Percentiles rank a stretch among this genome's conserved stretches.
phyloP scores from a whole-genome alignment of 257 asterid species.

The Petunia secreta region DNA sequence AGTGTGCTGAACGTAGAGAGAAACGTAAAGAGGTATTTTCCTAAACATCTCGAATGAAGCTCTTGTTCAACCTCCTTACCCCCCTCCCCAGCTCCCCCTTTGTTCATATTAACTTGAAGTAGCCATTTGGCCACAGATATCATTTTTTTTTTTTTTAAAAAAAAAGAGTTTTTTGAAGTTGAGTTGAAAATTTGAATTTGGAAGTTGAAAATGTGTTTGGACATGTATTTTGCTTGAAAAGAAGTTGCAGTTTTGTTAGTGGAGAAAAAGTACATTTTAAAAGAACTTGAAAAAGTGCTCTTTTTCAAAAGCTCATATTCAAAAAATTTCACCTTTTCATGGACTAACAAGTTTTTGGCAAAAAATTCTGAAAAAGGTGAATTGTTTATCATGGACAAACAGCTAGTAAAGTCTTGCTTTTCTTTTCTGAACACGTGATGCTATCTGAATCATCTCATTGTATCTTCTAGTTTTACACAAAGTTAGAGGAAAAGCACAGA shows the following conservation, averaged over 20 bases:
- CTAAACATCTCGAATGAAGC: conserved; percentile 18
- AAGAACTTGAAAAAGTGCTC: too few relatives aligned
- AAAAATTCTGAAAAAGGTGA: too few relatives aligned
- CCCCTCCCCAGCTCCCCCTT: not conserved
- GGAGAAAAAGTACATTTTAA: too few relatives aligned
- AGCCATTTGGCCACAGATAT: not conserved
- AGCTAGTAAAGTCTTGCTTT: not conserved
- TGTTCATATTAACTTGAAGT: conserved; percentile 11
- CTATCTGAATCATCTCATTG: conserved; percentile 16
- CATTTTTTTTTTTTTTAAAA: not conserved
- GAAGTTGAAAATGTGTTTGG: too few relatives aligned
- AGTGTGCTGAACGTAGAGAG: conserved; percentile 60
- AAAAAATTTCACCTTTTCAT: too few relatives aligned
- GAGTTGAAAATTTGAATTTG: too few relatives aligned
- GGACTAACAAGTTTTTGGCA: too few relatives aligned
- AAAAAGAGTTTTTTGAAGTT: too few relatives aligned
- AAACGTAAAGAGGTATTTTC: conserved; percentile 74
- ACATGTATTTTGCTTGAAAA: too few relatives aligned
- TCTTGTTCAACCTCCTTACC: not conserved
- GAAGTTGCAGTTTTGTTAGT: too few relatives aligned
- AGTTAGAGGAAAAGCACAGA: conserved; percentile 82
- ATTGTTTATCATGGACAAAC: too few relatives aligned
- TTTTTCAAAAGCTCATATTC: too few relatives aligned
- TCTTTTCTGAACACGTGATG: not conserved
- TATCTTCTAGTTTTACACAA: conserved; percentile 57